Evolutionary conservation across 129 eudicot species (phyloP).

Genomic region (Tanacetum coccineum): DNA sequence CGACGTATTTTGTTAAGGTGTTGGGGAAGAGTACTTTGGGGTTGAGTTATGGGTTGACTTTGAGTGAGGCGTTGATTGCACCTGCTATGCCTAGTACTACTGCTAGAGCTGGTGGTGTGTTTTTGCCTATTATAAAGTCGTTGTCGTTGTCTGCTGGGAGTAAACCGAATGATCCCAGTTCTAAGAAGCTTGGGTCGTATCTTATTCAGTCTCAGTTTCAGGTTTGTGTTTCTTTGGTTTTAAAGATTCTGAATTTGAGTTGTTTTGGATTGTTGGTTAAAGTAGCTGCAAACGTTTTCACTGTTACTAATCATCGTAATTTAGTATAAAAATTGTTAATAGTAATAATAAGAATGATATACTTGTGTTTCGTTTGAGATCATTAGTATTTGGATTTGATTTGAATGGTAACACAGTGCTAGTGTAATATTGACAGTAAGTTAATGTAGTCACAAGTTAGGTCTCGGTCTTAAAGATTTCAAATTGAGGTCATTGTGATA

Average conservation of each 20-base stretch:
- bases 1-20: constrained; percentile 88
- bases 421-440: no score
- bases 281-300: no score
- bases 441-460: no score
- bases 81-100: constrained; percentile 99
- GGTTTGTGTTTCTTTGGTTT: constrained; percentile 45
- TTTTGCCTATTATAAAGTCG: constrained; percentile 87
- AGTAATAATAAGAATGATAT: no score
- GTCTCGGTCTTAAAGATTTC: background rate
- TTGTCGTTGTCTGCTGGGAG: constrained; percentile 70
- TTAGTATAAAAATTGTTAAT: no score
- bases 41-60: constrained; percentile 78
- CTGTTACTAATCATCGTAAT: no score
- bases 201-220: constrained; percentile 79
- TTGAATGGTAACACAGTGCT: no score
- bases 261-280: background rate
- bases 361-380: no score
- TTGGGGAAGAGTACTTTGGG: constrained; percentile 84
- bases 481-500: background rate
- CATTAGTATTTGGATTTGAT: no score
- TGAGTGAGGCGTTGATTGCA: constrained; percentile 87
- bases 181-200: constrained; percentile 69
- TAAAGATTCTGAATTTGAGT: background rate
- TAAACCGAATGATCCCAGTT: constrained; percentile 56
- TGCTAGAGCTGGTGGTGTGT: constrained; percentile 93